Evolutionary conservation across 2,329 filamentous ascomycete species (phyloP), one percentile per base, ranked within the genome.

Genomic region (Cercospora canescens): DNA sequence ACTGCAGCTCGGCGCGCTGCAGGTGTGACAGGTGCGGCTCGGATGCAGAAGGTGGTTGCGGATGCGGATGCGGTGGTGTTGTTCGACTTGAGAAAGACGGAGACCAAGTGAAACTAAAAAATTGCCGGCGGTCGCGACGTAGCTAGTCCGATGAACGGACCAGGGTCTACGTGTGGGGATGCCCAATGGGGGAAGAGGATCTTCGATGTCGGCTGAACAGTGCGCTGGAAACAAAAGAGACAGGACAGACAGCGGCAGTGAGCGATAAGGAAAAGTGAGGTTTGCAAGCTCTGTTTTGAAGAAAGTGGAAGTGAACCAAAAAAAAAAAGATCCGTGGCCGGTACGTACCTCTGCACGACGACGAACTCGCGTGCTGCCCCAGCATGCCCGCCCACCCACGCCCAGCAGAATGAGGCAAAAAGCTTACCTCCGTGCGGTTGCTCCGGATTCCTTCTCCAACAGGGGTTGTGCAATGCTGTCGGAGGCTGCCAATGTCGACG

Each of bases 1-100:
- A 74, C 74, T 76, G 73, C 74, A 76, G 63, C 63, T 64, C 68
- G 39, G 60, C 60, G 63, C 21, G 59, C 60, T 54, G 63, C 67
- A 61, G 65, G 55, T 52, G 48, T 28, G 34, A 24, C 24, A 56
- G 34, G 50, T 32, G 32, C 60, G 60, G 34, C 60, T 55, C 60
- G 60, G 34, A 16, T n/a, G 37, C n/a, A 37, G 57, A 45, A 30
- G 26, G 35, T 41, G 18, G 57, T 60, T n/a, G 48, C 6, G 30
- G n/a, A 11, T 45, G 28, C 6, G 32, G 30, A 56, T 56, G 30
- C 32, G 52, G 26, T 56, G 52, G 52, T 56, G 28, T 21, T 21
- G 52, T 8, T 35, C n/a, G 52, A 28, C n/a, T 56, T 18, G 32
- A 34, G 28, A 56, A 34, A 56, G 45, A 34, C 52, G 52, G 52